Evolutionary conservation across 768 basidiomycete species (phyloP).

Genomic region (Pulveroboletus sp.): DNA sequence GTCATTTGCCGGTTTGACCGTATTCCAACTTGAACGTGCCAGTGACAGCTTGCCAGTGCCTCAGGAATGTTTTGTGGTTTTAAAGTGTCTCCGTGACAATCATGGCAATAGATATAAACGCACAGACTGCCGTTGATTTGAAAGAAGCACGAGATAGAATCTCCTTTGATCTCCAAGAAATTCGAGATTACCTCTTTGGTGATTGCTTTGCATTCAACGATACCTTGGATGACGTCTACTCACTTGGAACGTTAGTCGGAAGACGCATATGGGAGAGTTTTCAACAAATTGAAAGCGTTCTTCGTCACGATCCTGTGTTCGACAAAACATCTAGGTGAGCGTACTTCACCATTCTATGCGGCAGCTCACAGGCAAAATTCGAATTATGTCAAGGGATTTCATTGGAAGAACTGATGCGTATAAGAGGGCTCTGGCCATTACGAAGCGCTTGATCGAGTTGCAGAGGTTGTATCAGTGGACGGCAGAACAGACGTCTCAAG

Average conservation of each 20-base stretch:
- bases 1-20: neutral
- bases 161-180: constrained; percentile 40
- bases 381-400: constrained; percentile 51
- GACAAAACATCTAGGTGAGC: constrained; percentile 54
- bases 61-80: neutral
- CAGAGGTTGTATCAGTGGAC: constrained; percentile 54
- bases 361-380: neutral
- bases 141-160: constrained; percentile 42
- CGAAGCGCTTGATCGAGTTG: constrained; percentile 59
- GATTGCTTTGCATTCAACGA: constrained; percentile 15
- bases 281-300: constrained; percentile 39
- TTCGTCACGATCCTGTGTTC: constrained; percentile 57
- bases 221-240: neutral
- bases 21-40: neutral
- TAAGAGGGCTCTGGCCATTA: constrained; percentile 50
- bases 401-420: constrained; percentile 58
- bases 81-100: neutral
- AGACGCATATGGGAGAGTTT: constrained; percentile 48
- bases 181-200: constrained; percentile 54
- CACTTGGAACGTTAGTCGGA: constrained; percentile 39
- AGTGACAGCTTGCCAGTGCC: too few relatives aligned
- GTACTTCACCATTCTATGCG: neutral
- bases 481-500: constrained; percentile 42
- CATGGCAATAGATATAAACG: constrained; percentile 32
- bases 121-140: constrained; percentile 54